These are phyloP conservation scores for Orychophragmus violaceus DNA, from an alignment of 345 rosid genomes.

Conservation along the genomic window DNA sequence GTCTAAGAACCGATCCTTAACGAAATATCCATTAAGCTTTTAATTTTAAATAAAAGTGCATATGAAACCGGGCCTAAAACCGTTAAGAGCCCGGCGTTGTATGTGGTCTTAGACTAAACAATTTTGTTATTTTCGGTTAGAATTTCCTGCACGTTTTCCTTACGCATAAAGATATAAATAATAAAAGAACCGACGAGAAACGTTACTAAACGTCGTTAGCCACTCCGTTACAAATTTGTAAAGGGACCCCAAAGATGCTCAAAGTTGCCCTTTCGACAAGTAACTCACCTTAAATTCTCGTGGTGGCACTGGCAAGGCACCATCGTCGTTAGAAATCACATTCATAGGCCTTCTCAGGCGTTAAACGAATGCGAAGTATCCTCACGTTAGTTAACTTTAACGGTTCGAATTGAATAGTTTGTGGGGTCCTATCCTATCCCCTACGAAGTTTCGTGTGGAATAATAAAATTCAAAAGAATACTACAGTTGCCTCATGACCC, in stretches of 20 bases:
- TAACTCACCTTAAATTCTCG: too few relatives aligned
- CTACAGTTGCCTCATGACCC: not conserved
- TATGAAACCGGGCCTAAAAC: too few relatives aligned
- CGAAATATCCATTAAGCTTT: too few relatives aligned
- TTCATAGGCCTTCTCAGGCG: not conserved
- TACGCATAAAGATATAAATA: not conserved
- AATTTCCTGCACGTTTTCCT: constrained; percentile 27
- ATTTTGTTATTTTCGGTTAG: not conserved
- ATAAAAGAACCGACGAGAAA: not conserved
- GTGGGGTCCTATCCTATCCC: constrained; percentile 9
- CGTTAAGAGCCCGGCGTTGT: too few relatives aligned
- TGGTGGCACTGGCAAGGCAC: too few relatives aligned
- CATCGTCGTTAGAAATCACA: not conserved
- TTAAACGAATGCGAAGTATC: not conserved
- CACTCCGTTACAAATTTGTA: not conserved
- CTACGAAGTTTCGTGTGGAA: not conserved
- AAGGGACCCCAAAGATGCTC: not conserved
- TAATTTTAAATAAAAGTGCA: too few relatives aligned
- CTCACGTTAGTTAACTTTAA: constrained; percentile 2
- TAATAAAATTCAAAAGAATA: not conserved
- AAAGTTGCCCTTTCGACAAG: not conserved
- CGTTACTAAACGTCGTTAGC: constrained; percentile 14
- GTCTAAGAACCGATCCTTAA: too few relatives aligned
- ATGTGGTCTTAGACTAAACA: not conserved
- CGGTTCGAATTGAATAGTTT: not conserved